These are phyloP conservation scores for Tulasnella sp. DNA, from an alignment of 768 basidiomycete species.

Conservation along the genomic window DNA sequence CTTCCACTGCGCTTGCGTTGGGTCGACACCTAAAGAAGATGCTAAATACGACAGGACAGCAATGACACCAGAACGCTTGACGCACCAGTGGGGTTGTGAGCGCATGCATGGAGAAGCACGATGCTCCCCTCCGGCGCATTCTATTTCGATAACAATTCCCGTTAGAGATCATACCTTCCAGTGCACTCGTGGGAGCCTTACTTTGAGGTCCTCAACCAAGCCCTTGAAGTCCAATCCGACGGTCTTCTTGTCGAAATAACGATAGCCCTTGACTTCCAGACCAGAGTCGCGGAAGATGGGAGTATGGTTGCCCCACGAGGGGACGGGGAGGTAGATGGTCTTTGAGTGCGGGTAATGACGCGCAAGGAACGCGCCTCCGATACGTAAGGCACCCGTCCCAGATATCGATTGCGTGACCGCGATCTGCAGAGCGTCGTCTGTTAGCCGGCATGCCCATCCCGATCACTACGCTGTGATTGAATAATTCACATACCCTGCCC, in stretches of 20 bases:
- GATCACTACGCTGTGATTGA: not conserved
- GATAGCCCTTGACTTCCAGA: constrained; percentile 82
- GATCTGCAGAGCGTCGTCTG: constrained; percentile 38
- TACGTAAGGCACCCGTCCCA: constrained; percentile 93
- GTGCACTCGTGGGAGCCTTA: constrained; percentile 29
- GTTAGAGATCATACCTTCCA: not conserved
- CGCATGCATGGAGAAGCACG: constrained; percentile 91
- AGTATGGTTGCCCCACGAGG: constrained; percentile 97
- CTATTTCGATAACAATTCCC: constrained; percentile 24
- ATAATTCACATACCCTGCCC: constrained; percentile 49
- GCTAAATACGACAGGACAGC: not conserved
- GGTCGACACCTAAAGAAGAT: constrained; percentile 54
- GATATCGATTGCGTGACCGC: constrained; percentile 90
- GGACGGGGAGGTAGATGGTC: constrained; percentile 81
- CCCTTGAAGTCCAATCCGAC: constrained; percentile 89
- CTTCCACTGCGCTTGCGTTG: constrained; percentile 85
- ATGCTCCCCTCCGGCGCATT: constrained; percentile 69
- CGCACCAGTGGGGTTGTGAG: constrained; percentile 73
- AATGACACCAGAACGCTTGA: no score
- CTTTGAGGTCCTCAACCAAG: constrained; percentile 77
- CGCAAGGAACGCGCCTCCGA: constrained; percentile 85
- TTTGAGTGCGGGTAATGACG: constrained; percentile 81
- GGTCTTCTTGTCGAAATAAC: constrained; percentile 88
- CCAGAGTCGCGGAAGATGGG: constrained; percentile 56
- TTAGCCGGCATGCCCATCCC: not conserved